Conservation (phyloP, 78 protist species). For the Cyanophora paradoxa region DNA sequence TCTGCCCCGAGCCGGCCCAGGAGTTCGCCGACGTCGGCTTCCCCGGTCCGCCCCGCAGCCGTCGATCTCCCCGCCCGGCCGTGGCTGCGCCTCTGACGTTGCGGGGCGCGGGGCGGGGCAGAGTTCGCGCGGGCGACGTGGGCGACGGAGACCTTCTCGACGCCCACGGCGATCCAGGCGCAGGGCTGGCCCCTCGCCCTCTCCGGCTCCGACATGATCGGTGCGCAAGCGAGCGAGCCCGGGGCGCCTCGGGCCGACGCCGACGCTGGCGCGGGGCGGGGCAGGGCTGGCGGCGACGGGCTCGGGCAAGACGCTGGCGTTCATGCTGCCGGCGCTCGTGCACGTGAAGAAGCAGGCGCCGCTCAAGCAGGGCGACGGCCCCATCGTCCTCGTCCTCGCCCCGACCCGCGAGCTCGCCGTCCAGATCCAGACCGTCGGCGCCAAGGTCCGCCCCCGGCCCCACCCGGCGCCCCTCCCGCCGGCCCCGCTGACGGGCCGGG, state of each 20-base stretch:
- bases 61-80: too few relatives aligned
- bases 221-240: too few relatives aligned
- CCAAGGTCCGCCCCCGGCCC: neutral
- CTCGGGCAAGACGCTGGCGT: conserved; percentile 67
- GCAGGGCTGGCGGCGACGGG: conserved; percentile 66
- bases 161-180: conserved; percentile 48
- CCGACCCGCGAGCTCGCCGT: conserved; percentile 73
- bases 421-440: conserved; percentile 44
- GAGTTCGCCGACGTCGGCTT: conserved; percentile 13
- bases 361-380: conserved; percentile 18
- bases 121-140: too few relatives aligned
- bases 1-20: too few relatives aligned
- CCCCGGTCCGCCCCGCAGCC: too few relatives aligned
- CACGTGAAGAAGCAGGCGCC: conserved; percentile 7
- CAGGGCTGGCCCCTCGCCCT: conserved; percentile 41
- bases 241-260: too few relatives aligned
- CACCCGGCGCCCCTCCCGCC: too few relatives aligned
- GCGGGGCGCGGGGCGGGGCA: too few relatives aligned
- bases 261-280: too few relatives aligned
- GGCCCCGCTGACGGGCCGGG: too few relatives aligned
- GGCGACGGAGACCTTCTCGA: too few relatives aligned
- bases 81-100: too few relatives aligned
- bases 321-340: conserved; percentile 40
- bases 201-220: conserved; percentile 42
- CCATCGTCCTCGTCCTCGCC: conserved; percentile 40